A percentile compares a stretch with the other conserved stretches of the same genome.
phyloP scores from a whole-genome alignment of 2,329 filamentous ascomycete genomes.

The Diaporthe longicolla region DNA sequence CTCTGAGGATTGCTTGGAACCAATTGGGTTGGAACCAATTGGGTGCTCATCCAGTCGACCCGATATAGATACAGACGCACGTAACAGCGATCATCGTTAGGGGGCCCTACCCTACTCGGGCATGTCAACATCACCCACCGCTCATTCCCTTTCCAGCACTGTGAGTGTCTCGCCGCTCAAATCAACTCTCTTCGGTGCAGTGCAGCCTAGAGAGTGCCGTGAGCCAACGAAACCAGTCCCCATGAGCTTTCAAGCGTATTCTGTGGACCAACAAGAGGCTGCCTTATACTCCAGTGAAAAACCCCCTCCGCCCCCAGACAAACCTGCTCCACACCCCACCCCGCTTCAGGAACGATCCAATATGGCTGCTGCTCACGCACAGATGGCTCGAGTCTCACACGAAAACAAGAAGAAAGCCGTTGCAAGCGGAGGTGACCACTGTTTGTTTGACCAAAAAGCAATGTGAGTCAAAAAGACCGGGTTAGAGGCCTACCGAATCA shows the following conservation, averaged over 20 bases:
- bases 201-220: neutral
- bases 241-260: neutral
- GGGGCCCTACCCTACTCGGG: slow-evolving; percentile 10
- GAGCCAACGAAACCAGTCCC: neutral
- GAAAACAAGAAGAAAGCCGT: slow-evolving; percentile 35
- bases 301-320: neutral
- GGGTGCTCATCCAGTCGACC: slow-evolving; percentile 14
- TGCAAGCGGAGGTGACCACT: slow-evolving; percentile 6
- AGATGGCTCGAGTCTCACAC: slow-evolving; percentile 27
- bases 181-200: neutral
- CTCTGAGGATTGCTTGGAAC: slow-evolving; percentile 4
- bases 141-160: neutral
- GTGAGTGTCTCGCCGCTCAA: slow-evolving; percentile 1
- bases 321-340: neutral
- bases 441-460: slow-evolving; percentile 29
- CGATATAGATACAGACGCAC: slow-evolving; percentile 27
- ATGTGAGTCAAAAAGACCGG: slow-evolving; percentile 11
- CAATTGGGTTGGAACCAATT: slow-evolving; percentile 27
- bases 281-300: neutral
- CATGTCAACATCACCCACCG: slow-evolving; percentile 29
- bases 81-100: slow-evolving; percentile 9
- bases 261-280: neutral
- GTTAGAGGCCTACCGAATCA: slow-evolving; percentile 12
- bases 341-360: neutral
- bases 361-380: slow-evolving; percentile 15